phyloP scores from a whole-genome alignment of 768 basidiomycete species.

The Phylloporus arenicola region DNA sequence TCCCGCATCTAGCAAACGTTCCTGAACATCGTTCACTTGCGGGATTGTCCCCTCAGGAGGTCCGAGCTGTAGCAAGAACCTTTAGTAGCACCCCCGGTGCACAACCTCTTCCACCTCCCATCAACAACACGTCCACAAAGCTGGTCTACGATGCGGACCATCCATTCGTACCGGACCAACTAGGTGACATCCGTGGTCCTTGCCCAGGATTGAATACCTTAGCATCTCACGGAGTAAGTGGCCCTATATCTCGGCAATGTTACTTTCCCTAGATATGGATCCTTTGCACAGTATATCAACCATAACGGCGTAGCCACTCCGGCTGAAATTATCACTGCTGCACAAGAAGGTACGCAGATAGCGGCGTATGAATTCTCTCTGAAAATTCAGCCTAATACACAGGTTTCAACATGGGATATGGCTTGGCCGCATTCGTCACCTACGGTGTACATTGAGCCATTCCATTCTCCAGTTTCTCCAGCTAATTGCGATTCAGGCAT shows the following conservation, averaged over 20 bases:
- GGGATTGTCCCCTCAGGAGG: constrained; percentile 14
- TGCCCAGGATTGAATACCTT: constrained; percentile 24
- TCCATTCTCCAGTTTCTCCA: neutral
- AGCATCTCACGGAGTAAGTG: constrained; percentile 25
- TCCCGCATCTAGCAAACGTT: constrained; percentile 13
- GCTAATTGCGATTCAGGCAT: constrained; percentile 13
- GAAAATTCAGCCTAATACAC: neutral
- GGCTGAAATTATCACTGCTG: constrained; percentile 20
- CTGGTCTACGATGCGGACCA: constrained; percentile 16
- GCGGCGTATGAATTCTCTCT: neutral
- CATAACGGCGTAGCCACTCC: constrained; percentile 19
- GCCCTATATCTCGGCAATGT: neutral
- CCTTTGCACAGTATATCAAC: constrained; percentile 12
- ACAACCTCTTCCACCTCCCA: constrained; percentile 18
- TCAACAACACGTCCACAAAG: constrained; percentile 23
- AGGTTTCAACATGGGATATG: constrained; percentile 25
- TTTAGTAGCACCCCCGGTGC: constrained; percentile 20
- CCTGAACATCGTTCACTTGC: constrained; percentile 20
- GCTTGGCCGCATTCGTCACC: constrained; percentile 17
- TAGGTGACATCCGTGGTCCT: constrained; percentile 24
- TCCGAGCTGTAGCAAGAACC: constrained; percentile 8
- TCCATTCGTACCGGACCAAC: constrained; percentile 9
- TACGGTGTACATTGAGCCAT: constrained; percentile 13
- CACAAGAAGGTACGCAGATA: constrained; percentile 16
- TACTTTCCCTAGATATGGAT: neutral